phyloP scores from a whole-genome alignment of 179 eudicot species.

The Silene noctiflora region DNA sequence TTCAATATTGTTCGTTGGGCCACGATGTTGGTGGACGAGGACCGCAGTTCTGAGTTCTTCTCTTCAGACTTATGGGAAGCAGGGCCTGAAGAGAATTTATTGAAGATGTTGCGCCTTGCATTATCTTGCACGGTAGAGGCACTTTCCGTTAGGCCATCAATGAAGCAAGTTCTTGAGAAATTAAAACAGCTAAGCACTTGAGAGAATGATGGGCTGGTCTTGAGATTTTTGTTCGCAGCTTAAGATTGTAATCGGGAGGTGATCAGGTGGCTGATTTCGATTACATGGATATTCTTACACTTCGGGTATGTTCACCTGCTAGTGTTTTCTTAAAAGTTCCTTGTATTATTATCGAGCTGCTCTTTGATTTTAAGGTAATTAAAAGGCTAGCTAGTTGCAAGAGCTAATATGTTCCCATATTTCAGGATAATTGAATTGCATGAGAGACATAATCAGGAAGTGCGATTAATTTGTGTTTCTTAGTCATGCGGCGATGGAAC shows the following conservation, averaged over 20 bases:
- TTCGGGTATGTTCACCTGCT: constrained; percentile 23
- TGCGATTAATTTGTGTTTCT: background rate
- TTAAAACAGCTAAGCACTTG: constrained; percentile 40
- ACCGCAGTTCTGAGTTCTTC: constrained; percentile 44
- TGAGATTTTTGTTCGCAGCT: background rate
- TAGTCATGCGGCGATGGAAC: constrained; percentile 8
- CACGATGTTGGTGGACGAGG: constrained; percentile 39
- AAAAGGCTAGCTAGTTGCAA: background rate
- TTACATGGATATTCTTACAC: background rate
- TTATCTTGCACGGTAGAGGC: constrained; percentile 50
- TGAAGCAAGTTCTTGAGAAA: constrained; percentile 53
- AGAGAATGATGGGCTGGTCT: constrained; percentile 9
- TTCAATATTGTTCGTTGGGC: constrained; percentile 61
- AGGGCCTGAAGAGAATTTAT: constrained; percentile 46
- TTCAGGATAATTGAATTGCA: background rate
- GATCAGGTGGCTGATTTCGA: background rate
- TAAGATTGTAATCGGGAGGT: background rate
- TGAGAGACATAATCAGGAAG: background rate
- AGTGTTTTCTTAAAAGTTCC: background rate
- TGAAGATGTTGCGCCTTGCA: constrained; percentile 53
- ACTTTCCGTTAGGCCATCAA: constrained; percentile 47
- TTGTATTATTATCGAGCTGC: too few species aligned
- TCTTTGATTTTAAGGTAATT: background rate
- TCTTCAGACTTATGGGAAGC: constrained; percentile 41
- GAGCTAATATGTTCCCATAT: background rate